Percentiles rank a stretch among this genome's conserved stretches.
Evolutionary conservation across 2,329 filamentous ascomycete genomes (phyloP).

Genomic region (Lecanicillium sp.): DNA sequence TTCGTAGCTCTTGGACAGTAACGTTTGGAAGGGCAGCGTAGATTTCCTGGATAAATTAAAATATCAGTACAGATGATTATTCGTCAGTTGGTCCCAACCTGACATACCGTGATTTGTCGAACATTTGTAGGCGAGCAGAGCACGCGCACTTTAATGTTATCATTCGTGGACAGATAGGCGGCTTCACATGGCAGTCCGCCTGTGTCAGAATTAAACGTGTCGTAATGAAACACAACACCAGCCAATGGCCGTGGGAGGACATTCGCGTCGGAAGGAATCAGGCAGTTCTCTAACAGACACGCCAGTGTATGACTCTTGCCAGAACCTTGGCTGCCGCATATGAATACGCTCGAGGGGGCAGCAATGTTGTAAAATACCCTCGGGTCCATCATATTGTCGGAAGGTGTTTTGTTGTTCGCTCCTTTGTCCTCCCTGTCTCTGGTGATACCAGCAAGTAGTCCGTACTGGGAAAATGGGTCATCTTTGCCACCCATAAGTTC

Average conservation of each 20-base stretch:
- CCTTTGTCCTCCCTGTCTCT: not conserved
- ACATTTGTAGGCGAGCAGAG: constrained; percentile 48
- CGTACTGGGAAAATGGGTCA: constrained; percentile 19
- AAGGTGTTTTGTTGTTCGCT: not conserved
- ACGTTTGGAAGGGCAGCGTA: constrained; percentile 37
- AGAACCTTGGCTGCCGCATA: constrained; percentile 57
- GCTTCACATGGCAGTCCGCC: constrained; percentile 51
- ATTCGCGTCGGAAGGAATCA: constrained; percentile 37
- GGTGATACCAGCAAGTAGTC: constrained; percentile 8
- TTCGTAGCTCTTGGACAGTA: constrained; percentile 38
- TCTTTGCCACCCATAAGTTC: not conserved
- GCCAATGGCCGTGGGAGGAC: constrained; percentile 44
- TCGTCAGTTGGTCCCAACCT: not conserved
- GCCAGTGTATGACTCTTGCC: constrained; percentile 57
- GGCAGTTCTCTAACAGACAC: constrained; percentile 49
- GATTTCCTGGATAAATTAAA: constrained; percentile 18
- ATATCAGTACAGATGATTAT: constrained; percentile 4
- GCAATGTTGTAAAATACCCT: constrained; percentile 39
- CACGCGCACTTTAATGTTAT: constrained; percentile 39
- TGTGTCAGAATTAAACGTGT: constrained; percentile 42
- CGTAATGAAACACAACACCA: constrained; percentile 59
- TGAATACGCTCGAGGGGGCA: constrained; percentile 50
- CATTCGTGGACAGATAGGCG: constrained; percentile 41
- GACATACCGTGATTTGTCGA: constrained; percentile 25
- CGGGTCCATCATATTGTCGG: too few relatives aligned